Percentiles rank a stretch among this genome's conserved stretches.
These are phyloP conservation scores for Globisporangium heterothallicum DNA, from an alignment of 352 stramenopile species.

Conservation along the genomic window DNA sequence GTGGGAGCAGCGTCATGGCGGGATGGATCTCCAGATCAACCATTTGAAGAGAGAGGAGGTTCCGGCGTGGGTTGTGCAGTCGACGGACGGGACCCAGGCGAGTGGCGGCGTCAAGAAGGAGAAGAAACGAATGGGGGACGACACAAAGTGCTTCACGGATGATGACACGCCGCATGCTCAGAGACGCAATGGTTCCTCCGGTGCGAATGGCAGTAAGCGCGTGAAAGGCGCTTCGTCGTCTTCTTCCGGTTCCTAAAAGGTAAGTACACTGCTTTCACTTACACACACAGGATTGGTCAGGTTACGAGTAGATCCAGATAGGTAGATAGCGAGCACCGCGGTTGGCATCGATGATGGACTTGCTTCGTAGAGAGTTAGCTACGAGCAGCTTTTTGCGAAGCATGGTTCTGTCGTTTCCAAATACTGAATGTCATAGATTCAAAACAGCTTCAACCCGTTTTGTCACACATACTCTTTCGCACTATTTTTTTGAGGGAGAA, in stretches of 20 bases:
- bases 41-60: conserved; percentile 52
- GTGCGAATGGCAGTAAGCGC: conserved; percentile 11
- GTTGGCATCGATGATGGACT: too few relatives aligned
- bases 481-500: too few relatives aligned
- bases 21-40: conserved; percentile 83
- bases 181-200: conserved; percentile 3
- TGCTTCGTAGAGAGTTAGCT: too few relatives aligned
- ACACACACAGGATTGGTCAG: background rate
- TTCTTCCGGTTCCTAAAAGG: background rate
- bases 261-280: background rate
- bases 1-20: conserved; percentile 60
- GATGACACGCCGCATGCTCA: conserved; percentile 25
- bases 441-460: too few relatives aligned
- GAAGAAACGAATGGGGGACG: conserved; percentile 8
- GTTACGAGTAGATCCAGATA: background rate
- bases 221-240: conserved; percentile 2
- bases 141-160: conserved; percentile 21
- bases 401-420: too few relatives aligned
- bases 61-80: conserved; percentile 59
- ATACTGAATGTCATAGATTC: too few relatives aligned
- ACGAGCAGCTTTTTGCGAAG: too few relatives aligned
- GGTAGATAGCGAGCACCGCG: background rate
- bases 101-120: conserved; percentile 9
- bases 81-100: conserved; percentile 15
- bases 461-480: background rate